These are phyloP conservation scores for Euphorbia corollata DNA, from an alignment of 441 rosid species.

Conservation along the genomic window DNA sequence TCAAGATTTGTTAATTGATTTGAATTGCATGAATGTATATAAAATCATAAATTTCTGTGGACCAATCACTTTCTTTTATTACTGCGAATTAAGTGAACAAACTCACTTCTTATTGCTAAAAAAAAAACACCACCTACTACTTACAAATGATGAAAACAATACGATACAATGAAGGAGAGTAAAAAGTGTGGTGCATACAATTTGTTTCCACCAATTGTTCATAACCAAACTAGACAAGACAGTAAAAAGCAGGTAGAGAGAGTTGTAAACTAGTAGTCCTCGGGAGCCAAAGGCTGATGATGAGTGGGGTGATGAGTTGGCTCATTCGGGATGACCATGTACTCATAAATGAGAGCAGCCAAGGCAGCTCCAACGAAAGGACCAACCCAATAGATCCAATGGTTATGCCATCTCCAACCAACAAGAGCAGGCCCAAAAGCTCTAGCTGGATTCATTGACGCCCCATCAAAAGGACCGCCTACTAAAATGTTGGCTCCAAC, in stretches of 20 bases:
- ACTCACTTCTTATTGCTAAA: not conserved
- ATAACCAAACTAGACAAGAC: not conserved
- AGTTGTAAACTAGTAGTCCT: slow-evolving; percentile 47
- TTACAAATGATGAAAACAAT: not conserved
- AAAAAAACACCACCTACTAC: not conserved
- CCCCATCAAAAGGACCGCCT: slow-evolving; percentile 77
- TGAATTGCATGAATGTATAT: not conserved
- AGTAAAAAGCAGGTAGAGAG: not conserved
- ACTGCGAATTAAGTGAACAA: not conserved
- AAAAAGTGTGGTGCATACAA: not conserved
- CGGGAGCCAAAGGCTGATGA: slow-evolving; percentile 76
- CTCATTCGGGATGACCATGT: slow-evolving; percentile 51
- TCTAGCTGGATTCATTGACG: slow-evolving; percentile 74
- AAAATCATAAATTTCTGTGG: not conserved
- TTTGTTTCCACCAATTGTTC: slow-evolving; percentile 8
- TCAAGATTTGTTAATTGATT: too few relatives aligned
- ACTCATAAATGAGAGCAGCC: slow-evolving; percentile 62
- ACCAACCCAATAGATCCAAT: slow-evolving; percentile 86
- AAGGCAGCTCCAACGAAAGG: slow-evolving; percentile 62
- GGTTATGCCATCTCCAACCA: slow-evolving; percentile 82
- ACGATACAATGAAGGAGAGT: too few relatives aligned
- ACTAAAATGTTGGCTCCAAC: slow-evolving; percentile 67
- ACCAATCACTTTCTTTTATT: not conserved
- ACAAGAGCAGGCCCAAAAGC: slow-evolving; percentile 82
- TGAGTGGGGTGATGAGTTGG: slow-evolving; percentile 39